Base-by-base conservation (phyloP, 345 rosid genomes). In the Syzygium jambos region DNA sequence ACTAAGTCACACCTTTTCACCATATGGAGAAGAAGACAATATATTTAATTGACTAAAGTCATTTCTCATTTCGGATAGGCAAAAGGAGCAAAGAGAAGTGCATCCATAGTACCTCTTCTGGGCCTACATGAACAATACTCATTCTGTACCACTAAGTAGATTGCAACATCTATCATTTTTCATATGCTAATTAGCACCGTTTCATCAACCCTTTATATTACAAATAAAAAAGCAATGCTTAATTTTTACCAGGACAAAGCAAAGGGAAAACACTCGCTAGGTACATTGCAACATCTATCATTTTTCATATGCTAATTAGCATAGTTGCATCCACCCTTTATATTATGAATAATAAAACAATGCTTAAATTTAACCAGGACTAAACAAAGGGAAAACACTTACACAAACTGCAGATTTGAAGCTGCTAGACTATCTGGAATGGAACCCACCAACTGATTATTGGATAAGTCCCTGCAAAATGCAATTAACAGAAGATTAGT, bases 361-460 rank as follows among this genome's bases (percentile, higher is more conserved):
- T 52, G 61, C 85, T 29, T 84, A n/a, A 52, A 25, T 84, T 17
- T 51, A 29, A 84, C 57, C 30, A 30, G 0, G 14, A 65, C 49
- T 38, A 80, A 54, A 57, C 80, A 46, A 68, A 14, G 29, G 77
- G 41, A 86, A 41, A 85, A 56, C 43, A 91, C 98, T 91, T 93
- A 96, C 99, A 93, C 96, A 89, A 92, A 94, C 91, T 94, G 97
- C 91, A 98, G 93, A 85, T 91, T 93, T 90, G 98, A 93, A n/a
- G 91, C 89, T 54, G 94, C 87, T 85, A 98, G 91, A 91, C 96
- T 95, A 91, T 94, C 96, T 52, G 98, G 98, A 92, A 98, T 96
- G 88, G 96, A 88, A 55, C 99, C 99, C 1, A 95, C 87, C 85
- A 96, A 91, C 88, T 93, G 95, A 91, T 98, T 98, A 88, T 94